Conservation (phyloP, 768 basidiomycete genomes). For the Pilatotrama ljubarskyi region DNA sequence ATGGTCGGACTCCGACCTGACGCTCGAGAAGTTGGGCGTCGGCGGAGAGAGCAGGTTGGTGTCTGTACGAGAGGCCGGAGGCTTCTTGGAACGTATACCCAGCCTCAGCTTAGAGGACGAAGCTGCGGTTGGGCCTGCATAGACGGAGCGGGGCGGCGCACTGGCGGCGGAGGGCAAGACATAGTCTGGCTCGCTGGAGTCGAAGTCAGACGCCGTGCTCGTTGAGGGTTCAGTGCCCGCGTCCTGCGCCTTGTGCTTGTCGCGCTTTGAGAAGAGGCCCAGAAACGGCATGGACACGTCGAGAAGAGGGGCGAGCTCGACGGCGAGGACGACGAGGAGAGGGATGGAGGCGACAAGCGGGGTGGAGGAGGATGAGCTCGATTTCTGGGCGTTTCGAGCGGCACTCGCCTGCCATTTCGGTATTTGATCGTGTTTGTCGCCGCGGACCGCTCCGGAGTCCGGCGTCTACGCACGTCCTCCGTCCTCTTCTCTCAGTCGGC, state of each 20-base stretch:
- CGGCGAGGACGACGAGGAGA: constrained; percentile 8
- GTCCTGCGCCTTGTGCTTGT: constrained; percentile 28
- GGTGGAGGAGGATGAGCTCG: constrained; percentile 14
- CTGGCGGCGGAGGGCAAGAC: constrained; percentile 13
- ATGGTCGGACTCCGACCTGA: constrained; percentile 46
- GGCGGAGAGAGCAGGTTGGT: constrained; percentile 35
- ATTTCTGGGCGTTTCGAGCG: constrained; percentile 13
- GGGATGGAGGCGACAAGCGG: constrained; percentile 10
- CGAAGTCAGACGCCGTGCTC: constrained; percentile 20
- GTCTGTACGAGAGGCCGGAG: constrained; percentile 30
- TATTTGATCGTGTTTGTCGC: constrained; percentile 24
- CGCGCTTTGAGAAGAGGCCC: constrained; percentile 31
- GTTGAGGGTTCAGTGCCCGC: constrained; percentile 13
- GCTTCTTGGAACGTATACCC: constrained; percentile 37
- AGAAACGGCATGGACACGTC: constrained; percentile 29
- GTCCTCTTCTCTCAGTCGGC: too few relatives aligned
- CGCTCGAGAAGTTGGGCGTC: constrained; percentile 35
- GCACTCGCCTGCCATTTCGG: constrained; percentile 2
- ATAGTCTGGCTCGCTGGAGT: constrained; percentile 20
- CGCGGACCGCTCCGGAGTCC: constrained; percentile 2
- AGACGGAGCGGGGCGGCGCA: constrained; percentile 13
- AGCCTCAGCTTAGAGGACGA: constrained; percentile 48
- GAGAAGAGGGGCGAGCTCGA: constrained; percentile 4
- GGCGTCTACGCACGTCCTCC: background rate
- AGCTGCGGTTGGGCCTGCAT: constrained; percentile 20